Evolutionary conservation across 2,329 filamentous ascomycete species (phyloP).

Genomic region (Diaporthe vaccinii): DNA sequence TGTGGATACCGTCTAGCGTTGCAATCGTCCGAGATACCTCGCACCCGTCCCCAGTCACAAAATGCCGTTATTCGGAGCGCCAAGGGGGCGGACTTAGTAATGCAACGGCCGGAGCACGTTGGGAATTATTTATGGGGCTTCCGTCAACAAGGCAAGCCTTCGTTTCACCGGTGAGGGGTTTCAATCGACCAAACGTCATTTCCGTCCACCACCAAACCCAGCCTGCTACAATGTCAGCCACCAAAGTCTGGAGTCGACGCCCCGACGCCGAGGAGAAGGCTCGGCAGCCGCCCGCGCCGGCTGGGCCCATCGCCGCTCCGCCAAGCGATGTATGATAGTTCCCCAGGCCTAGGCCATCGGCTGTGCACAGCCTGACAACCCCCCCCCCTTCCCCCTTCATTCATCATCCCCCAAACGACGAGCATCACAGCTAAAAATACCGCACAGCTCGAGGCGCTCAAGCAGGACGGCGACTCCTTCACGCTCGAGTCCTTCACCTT

Average conservation of each 20-base stretch:
- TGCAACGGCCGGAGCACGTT: neutral
- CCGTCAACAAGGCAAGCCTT: slow-evolving; percentile 9
- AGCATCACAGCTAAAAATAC: neutral
- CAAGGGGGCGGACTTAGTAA: slow-evolving; percentile 5
- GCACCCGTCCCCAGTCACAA: neutral
- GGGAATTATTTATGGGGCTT: slow-evolving; percentile 8
- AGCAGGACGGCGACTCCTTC: slow-evolving; percentile 58
- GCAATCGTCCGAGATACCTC: neutral
- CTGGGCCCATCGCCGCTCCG: slow-evolving; percentile 40
- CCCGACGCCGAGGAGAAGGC: slow-evolving; percentile 27
- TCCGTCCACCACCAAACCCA: neutral
- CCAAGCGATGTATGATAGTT: slow-evolving; percentile 42
- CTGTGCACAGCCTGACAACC: no score
- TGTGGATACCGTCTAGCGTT: slow-evolving; percentile 8
- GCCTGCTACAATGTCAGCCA: slow-evolving; percentile 2
- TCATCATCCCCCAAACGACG: no score
- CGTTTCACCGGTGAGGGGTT: slow-evolving; percentile 16
- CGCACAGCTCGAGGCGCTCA: slow-evolving; percentile 48
- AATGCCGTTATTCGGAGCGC: slow-evolving; percentile 4
- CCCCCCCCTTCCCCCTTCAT: no score
- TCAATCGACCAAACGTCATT: slow-evolving; percentile 12
- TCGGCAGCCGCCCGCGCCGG: neutral
- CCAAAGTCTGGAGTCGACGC: slow-evolving; percentile 25
- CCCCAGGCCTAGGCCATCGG: no score
- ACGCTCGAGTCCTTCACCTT: slow-evolving; percentile 69